Conservation (phyloP, 495 filamentous ascomycete species). For the Daldinia bambusicola region DNA sequence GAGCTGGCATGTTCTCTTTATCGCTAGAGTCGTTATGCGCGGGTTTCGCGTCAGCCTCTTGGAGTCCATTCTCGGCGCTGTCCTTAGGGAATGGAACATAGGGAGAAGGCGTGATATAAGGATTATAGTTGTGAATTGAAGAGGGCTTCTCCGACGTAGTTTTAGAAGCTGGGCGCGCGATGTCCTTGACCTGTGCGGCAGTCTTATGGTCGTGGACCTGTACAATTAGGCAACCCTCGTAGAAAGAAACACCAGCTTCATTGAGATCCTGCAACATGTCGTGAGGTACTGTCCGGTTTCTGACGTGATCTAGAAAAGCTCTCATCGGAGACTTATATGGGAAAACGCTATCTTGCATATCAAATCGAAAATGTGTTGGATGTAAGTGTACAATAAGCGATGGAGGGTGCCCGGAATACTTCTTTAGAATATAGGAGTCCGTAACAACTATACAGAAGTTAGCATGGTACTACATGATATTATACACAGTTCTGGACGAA, state of each 20-base stretch:
- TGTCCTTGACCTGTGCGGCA: conserved; percentile 65
- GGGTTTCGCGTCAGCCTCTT: conserved; percentile 51
- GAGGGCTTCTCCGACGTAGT: conserved; percentile 72
- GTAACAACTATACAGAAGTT: conserved; percentile 65
- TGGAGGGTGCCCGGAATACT: conserved; percentile 77
- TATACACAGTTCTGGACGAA: conserved; percentile 9
- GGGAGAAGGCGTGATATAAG: conserved; percentile 86
- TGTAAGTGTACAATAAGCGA: conserved; percentile 89
- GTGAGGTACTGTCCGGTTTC: conserved; percentile 60
- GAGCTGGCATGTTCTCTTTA: conserved; percentile 64
- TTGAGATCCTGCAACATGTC: conserved; percentile 68
- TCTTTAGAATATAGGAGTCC: conserved; percentile 80
- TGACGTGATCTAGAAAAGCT: conserved; percentile 77
- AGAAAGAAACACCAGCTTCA: conserved; percentile 77
- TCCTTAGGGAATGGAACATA: conserved; percentile 82
- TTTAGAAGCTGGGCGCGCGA: conserved; percentile 64
- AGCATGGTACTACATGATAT: not conserved
- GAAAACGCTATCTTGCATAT: conserved; percentile 92
- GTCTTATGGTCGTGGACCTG: conserved; percentile 87
- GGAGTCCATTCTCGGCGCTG: conserved; percentile 48
- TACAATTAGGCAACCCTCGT: conserved; percentile 95
- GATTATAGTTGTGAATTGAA: conserved; percentile 90
- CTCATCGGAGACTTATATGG: conserved; percentile 91
- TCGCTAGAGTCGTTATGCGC: conserved; percentile 44
- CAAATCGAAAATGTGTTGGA: conserved; percentile 87